Conservation (phyloP, 176 grass and related monocot species). For the Eleusine indica region DNA sequence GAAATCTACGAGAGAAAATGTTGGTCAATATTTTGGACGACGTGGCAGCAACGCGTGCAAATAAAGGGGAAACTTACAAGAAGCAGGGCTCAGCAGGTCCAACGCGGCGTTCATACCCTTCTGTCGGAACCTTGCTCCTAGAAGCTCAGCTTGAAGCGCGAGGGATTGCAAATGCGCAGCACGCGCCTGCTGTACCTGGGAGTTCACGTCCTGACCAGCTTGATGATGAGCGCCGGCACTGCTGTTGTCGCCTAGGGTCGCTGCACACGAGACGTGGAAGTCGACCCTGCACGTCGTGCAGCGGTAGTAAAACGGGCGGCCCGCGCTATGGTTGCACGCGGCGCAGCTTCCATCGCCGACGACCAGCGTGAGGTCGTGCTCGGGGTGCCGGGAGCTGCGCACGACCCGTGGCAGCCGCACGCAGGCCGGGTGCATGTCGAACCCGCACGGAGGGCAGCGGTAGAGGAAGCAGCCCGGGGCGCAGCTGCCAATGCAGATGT, state of each 20-base stretch:
- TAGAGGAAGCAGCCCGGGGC: slow-evolving; percentile 13
- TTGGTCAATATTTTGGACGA: too few species aligned
- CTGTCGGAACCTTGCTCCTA: too few species aligned
- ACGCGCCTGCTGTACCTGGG: too few species aligned
- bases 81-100: too few species aligned
- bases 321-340: not conserved
- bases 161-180: too few species aligned
- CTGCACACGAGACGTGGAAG: not conserved
- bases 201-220: too few species aligned
- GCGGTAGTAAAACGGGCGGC: not conserved
- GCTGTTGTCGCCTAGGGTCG: too few species aligned
- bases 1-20: too few species aligned
- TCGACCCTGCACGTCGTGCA: slow-evolving; percentile 6
- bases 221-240: not conserved
- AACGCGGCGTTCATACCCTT: too few species aligned
- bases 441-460: slow-evolving; percentile 18
- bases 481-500: not conserved
- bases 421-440: slow-evolving; percentile 26
- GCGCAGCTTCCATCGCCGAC: not conserved
- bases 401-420: slow-evolving; percentile 1
- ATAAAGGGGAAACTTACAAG: too few species aligned
- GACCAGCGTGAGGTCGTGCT: not conserved
- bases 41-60: too few species aligned
- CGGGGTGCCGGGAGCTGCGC: not conserved
- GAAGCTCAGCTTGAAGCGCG: too few species aligned